Base-by-base conservation (phyloP, 176 grass and related monocot species). In the Calamus simplicifolius region DNA sequence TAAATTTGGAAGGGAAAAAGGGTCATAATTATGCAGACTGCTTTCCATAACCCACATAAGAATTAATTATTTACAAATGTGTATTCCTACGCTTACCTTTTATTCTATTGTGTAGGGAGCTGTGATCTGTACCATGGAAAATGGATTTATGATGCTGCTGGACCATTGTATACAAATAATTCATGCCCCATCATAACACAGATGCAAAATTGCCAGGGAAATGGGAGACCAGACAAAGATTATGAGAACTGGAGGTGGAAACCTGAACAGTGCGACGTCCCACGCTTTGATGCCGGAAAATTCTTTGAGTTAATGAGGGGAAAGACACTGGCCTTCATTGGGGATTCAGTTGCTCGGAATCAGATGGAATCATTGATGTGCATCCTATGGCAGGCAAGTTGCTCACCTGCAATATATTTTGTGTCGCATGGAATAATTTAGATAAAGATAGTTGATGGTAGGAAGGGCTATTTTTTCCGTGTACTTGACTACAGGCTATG, bases 211-310 rank as follows among this genome's bases (percentile, higher is more conserved):
- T 96, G 92, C 50, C 87, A 88, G 27, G 92, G 83, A 75, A 96
- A 96, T 59, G 92, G 92, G 3, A 81, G 92, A 15, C 83, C 87
- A 0, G 92, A 96, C 30, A 82, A 80, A 54, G 92, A 84, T 16
- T 90, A 96, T 49, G 87, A 90, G 63, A 85, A 74, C 31, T 96
- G 81, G 83, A 90, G 92, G 68, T 96, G 92, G 92, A 89, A 85
- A 63, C 92, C 92, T 4, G 70, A 81, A 25, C 52, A 79, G 14
- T 96, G 87, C 25, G 52, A 51, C 58, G 76, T 96, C 51, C 83
- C 92, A 8, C 80, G 75, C 50, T 82, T 96, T 71, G 70, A 96
- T 77, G 80, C 69, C 43, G 70, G 25, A 12, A 96, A 88, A 70
- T 96, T 96, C 70, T 70, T 90, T 43, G 83, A 90, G 60, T 71